Evolutionary conservation across 75 land plant species (phyloP).

Genomic region (Picea glauca): DNA sequence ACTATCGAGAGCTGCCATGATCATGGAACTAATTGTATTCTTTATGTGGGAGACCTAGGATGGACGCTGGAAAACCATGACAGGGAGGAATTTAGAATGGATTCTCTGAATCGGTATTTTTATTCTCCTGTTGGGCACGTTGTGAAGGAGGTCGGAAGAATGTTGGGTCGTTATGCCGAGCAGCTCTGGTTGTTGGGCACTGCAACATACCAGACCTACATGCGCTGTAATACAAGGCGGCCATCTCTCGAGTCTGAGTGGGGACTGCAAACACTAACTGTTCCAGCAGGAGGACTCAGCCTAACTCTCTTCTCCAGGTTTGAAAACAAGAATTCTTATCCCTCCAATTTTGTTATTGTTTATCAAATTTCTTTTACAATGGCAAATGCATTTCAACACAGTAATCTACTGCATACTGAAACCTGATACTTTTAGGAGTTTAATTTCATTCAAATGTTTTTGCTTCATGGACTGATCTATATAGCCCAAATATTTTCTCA

Average conservation of each 20-base stretch:
- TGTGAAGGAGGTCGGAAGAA: conserved; percentile 27
- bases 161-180: conserved; percentile 16
- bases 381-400: too few species aligned
- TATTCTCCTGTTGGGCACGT: conserved; percentile 50
- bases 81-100: conserved; percentile 9
- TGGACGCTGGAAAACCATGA: conserved; percentile 58
- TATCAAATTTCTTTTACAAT: too few species aligned
- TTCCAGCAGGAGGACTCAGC: conserved; percentile 46
- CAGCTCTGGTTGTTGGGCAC: conserved; percentile 58
- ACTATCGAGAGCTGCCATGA: conserved; percentile 41
- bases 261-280: conserved; percentile 59
- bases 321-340: too few species aligned
- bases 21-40: conserved; percentile 37
- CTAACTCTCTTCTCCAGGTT: conserved; percentile 27
- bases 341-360: too few species aligned
- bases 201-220: conserved; percentile 59
- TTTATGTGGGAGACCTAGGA: conserved; percentile 74
- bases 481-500: too few species aligned
- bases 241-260: conserved; percentile 62
- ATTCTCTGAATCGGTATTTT: conserved; percentile 11
- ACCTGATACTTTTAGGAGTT: too few species aligned
- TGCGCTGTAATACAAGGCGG: conserved; percentile 50
- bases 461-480: too few species aligned
- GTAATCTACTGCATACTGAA: too few species aligned
- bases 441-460: too few species aligned